phyloP scores from a whole-genome alignment of 2,329 filamentous ascomycete species.

The Blastomyces gilchristii region DNA sequence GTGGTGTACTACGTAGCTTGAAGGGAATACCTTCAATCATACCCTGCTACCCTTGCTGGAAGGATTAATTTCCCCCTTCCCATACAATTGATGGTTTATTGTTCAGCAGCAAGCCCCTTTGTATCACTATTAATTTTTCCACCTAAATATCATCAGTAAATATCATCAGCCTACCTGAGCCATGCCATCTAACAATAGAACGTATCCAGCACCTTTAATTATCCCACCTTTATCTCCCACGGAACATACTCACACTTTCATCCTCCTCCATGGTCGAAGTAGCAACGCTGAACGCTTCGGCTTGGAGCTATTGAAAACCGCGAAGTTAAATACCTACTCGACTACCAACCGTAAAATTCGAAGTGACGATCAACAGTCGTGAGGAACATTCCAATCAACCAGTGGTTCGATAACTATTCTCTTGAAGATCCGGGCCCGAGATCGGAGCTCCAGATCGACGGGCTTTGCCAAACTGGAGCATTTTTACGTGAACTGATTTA shows the following conservation, averaged over 20 bases:
- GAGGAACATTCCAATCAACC: constrained; percentile 36
- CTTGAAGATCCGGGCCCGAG: constrained; percentile 34
- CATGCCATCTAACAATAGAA: background rate
- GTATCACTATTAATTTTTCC: too few relatives aligned
- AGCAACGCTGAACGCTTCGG: constrained; percentile 9
- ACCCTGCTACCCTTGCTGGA: too few relatives aligned
- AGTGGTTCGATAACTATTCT: constrained; percentile 44
- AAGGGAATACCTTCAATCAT: too few relatives aligned
- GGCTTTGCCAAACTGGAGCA: constrained; percentile 34
- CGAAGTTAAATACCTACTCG: constrained; percentile 9
- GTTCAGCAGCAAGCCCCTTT: too few relatives aligned
- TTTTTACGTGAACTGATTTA: constrained; percentile 29
- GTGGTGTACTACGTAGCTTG: too few relatives aligned
- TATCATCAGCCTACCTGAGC: too few relatives aligned
- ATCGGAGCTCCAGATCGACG: constrained; percentile 36
- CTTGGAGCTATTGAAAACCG: background rate
- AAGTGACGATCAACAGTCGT: constrained; percentile 37
- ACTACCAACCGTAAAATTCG: constrained; percentile 33
- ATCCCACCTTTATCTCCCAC: background rate
- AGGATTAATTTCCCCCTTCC: too few relatives aligned
- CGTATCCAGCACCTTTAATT: constrained; percentile 1
- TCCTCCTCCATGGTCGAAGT: background rate
- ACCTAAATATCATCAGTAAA: too few relatives aligned
- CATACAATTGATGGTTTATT: too few relatives aligned
- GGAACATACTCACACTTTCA: background rate